Percentiles rank a stretch among this genome's conserved stretches.
Conservation (phyloP, 2,329 filamentous ascomycete genomes). For the Bipolaris sorokiniana region DNA sequence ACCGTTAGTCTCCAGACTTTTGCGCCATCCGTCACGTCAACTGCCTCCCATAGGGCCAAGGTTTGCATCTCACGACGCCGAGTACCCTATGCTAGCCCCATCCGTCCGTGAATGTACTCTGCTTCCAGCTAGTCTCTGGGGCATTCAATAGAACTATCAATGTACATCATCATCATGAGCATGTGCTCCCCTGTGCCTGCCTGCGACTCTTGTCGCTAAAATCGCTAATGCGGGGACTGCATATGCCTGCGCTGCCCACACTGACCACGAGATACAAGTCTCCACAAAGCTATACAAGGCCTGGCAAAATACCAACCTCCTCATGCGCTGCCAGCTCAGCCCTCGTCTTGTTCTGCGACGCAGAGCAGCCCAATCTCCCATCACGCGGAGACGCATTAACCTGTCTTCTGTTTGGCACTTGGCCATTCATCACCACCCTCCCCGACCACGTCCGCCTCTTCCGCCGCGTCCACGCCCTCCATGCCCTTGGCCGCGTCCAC, state of each 20-base stretch:
- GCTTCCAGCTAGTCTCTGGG: constrained; percentile 4
- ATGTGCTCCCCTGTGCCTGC: neutral
- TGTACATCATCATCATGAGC: constrained; percentile 11
- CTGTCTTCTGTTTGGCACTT: neutral
- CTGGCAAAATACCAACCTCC: neutral
- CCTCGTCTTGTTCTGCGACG: neutral
- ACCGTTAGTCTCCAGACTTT: constrained; percentile 6
- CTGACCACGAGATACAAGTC: neutral
- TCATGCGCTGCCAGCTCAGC: neutral
- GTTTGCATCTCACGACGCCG: constrained; percentile 1
- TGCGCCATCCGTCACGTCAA: constrained; percentile 31
- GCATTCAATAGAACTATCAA: constrained; percentile 6
- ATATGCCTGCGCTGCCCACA: neutral
- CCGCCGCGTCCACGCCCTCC: constrained; percentile 19
- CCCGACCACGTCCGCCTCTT: constrained; percentile 33
- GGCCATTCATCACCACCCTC: constrained; percentile 29
- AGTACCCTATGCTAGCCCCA: no score
- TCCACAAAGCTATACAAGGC: neutral
- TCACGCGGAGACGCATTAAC: no score
- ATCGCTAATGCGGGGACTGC: constrained; percentile 1
- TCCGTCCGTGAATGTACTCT: no score
- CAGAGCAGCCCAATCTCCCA: neutral
- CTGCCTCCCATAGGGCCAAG: constrained; percentile 17
- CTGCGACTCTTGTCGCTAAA: neutral
- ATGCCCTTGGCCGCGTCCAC: constrained; percentile 31